A percentile compares a stretch with the other conserved stretches of the same genome.
Evolutionary conservation across 2,329 filamentous ascomycete species (phyloP).

Genomic region (Verticillium longisporum): DNA sequence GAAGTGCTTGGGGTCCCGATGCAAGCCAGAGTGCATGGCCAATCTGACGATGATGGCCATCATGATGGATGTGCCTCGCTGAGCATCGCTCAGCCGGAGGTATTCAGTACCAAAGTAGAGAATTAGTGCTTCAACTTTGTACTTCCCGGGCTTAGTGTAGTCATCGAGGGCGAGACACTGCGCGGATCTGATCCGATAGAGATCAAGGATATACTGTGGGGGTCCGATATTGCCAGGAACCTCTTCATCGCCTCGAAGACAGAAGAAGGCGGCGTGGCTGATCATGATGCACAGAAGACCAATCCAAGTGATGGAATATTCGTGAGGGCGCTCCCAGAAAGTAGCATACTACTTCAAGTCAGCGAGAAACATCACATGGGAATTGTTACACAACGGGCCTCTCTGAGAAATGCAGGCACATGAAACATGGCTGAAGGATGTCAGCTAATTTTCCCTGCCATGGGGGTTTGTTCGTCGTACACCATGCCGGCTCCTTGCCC

Average conservation of each 20-base stretch:
- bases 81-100: not conserved
- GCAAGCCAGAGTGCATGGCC: slow-evolving; percentile 33
- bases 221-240: slow-evolving; percentile 13
- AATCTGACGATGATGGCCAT: slow-evolving; percentile 25
- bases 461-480: not conserved
- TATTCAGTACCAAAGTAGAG: slow-evolving; percentile 9
- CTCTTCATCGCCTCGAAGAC: slow-evolving; percentile 12
- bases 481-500: slow-evolving; percentile 18
- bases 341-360: slow-evolving; percentile 15
- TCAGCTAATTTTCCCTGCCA: not conserved
- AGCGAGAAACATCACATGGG: not conserved
- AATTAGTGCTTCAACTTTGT: slow-evolving; percentile 5
- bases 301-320: slow-evolving; percentile 17
- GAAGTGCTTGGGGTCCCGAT: slow-evolving; percentile 36
- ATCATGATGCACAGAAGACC: slow-evolving; percentile 24
- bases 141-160: slow-evolving; percentile 17
- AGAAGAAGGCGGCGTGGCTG: slow-evolving; percentile 19
- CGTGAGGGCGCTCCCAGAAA: slow-evolving; percentile 19
- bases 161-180: slow-evolving; percentile 22
- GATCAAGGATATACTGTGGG: slow-evolving; percentile 12
- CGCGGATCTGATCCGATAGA: slow-evolving; percentile 16
- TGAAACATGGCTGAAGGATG: slow-evolving; percentile 19
- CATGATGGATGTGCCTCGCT: slow-evolving; percentile 18
- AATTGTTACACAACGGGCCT: slow-evolving; percentile 2
- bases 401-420: slow-evolving; percentile 16